These are phyloP conservation scores for Eleusine indica DNA, from an alignment of 176 grass and related monocot species.

Conservation along the genomic window DNA sequence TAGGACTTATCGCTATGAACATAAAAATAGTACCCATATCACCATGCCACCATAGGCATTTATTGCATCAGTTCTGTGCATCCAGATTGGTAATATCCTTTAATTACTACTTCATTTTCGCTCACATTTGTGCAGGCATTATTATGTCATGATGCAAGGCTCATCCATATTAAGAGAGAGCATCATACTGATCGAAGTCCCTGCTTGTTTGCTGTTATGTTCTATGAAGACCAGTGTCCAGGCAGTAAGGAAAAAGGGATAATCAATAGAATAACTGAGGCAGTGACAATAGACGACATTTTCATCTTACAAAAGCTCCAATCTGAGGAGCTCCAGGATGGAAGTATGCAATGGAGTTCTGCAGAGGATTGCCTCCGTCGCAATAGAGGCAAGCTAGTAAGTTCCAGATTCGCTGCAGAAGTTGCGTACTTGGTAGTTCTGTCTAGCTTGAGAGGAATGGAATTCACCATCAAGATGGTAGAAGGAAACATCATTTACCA, in stretches of 20 bases:
- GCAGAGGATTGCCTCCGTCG: slow-evolving; percentile 53
- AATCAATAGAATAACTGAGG: slow-evolving; percentile 30
- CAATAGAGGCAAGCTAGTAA: slow-evolving; percentile 62
- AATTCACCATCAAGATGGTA: slow-evolving; percentile 67
- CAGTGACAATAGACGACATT: slow-evolving; percentile 58
- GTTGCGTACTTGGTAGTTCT: slow-evolving; percentile 67
- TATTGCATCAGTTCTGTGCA: not conserved
- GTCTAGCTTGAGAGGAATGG: slow-evolving; percentile 70
- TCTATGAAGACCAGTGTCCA: slow-evolving; percentile 43
- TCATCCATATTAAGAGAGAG: slow-evolving; percentile 63
- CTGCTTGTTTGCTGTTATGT: slow-evolving; percentile 67
- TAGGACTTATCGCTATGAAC: not conserved
- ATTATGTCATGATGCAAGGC: slow-evolving; percentile 66
- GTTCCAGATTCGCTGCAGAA: slow-evolving; percentile 59
- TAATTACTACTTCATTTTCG: slow-evolving; percentile 18
- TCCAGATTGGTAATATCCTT: slow-evolving; percentile 10
- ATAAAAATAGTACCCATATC: not conserved
- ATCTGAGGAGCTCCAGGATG: slow-evolving; percentile 38
- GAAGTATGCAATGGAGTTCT: slow-evolving; percentile 51
- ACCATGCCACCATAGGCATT: not conserved
- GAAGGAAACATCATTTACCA: slow-evolving; percentile 64
- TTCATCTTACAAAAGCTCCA: slow-evolving; percentile 67
- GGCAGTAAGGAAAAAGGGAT: slow-evolving; percentile 43
- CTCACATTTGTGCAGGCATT: slow-evolving; percentile 45
- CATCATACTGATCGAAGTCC: slow-evolving; percentile 50